Base-by-base conservation (phyloP, 139 green algal genomes). In the Diplosphaera chodatii region DNA sequence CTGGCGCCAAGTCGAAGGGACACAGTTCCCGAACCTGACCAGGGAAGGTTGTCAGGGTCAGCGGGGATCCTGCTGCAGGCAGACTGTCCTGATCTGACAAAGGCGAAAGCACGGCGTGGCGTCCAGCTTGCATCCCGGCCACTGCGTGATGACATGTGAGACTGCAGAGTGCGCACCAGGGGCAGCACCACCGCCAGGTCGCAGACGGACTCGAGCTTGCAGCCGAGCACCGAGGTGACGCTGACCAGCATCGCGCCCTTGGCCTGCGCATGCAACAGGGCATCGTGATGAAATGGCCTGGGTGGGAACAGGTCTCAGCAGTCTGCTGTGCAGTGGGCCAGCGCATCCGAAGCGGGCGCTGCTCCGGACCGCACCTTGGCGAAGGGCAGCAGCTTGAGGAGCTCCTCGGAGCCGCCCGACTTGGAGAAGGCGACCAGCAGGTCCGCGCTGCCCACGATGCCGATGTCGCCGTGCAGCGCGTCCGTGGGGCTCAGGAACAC, bases 391-490 rank as follows among this genome's bases (percentile, higher is more conserved):
- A 91, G 82, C 34, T 73, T 73, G 0, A 91, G 67, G 21, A 91
- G 78, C 70, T 91, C 85, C 32, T 88, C 82, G 4, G 85, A 91
- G 40, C 59, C 71, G 1, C 85, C 85, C 27, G 41, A 77, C 74
- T 90, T 90, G 30, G 70, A 83, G 70, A 91, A 83, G n/a, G 80
- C 67, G 21, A 91, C 84, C 13, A 91, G 64, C 31, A 91, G 63
- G 74, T 91, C 85, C 1, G 77, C 55, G 1, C 48, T 1, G 6
- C 29, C 41, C 27, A 89, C 55, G 55, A 89, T 89, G 59, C 84
- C 84, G 22, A 91, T 84, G 73, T 91, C 85, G 31, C 85, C 85
- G 40, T 91, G 85, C 55, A 91, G 74, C 6, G 85, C 85, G 63
- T 91, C 85, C 10, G 78, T 84, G 15, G 85, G 82, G 29, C 40